A percentile compares a stretch with the other conserved stretches of the same genome.
Evolutionary conservation across 192 early-diverging fungal species (phyloP).

Genomic region (Cladochytrium replicatum): DNA sequence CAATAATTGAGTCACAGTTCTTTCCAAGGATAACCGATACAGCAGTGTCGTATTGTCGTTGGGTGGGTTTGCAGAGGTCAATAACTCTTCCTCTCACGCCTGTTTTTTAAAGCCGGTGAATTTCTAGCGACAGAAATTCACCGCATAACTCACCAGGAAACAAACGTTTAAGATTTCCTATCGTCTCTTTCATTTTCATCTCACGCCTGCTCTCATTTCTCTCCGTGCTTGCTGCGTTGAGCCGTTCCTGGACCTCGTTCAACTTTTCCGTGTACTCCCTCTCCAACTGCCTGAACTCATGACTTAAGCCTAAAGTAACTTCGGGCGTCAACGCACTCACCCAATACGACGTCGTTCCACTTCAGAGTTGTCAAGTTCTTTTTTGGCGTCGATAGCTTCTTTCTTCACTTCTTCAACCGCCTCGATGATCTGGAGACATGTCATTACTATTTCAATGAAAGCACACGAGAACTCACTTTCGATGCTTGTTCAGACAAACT

Average conservation of each 20-base stretch:
- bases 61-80: conserved; percentile 86
- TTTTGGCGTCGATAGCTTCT: conserved; percentile 13
- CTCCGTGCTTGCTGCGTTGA: conserved; percentile 74
- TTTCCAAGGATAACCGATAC: conserved; percentile 80
- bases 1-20: conserved; percentile 90
- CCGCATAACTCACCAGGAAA: conserved; percentile 50
- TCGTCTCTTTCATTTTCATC: conserved; percentile 59
- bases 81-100: conserved; percentile 78
- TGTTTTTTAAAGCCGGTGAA: conserved; percentile 3
- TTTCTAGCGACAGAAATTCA: conserved; percentile 3
- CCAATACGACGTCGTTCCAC: conserved; percentile 1
- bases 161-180: conserved; percentile 70
- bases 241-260: conserved; percentile 57
- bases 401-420: conserved; percentile 41
- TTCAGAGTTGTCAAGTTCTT: conserved; percentile 22
- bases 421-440: conserved; percentile 10
- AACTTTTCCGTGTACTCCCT: conserved; percentile 79
- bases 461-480: too few relatives aligned
- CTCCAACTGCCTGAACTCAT: conserved; percentile 42
- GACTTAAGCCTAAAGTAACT: conserved; percentile 9
- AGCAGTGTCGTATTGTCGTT: conserved; percentile 81
- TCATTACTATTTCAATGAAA: conserved; percentile 8
- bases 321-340: conserved; percentile 21
- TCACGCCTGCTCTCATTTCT: conserved; percentile 77
- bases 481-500: too few relatives aligned